Evolutionary conservation across 2,329 filamentous ascomycete species (phyloP), one percentile per base, ranked within the genome.

Genomic region (Hypoxylon sp.): DNA sequence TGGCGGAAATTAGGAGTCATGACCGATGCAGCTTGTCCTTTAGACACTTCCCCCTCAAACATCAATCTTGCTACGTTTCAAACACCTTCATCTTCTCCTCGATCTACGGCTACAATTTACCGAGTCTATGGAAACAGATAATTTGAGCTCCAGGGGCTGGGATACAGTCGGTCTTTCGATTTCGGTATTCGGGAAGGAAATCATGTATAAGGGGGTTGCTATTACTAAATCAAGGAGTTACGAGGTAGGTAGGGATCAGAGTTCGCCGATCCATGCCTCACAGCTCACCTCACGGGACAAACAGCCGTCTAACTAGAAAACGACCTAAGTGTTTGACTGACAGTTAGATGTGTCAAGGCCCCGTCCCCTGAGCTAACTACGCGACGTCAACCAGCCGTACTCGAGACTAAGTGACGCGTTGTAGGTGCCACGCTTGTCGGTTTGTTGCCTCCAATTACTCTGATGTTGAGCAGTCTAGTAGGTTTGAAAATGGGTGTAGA

Each of bases 111-210:
- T 26, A n/a, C 20, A 24, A 6, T 2, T 22, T 17, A 46, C 43
- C 43, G 43, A 46, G 8, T n/a, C 43, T 46, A 26, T 13, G n/a
- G 19, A 46, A 8, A 46, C 43, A 46, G 26, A 26, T 26, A 46
- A 15, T 7, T 26, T 26, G 2, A 46, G 4, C 13, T 26, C 43
- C 26, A 17, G n/a, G 15, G 22, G n/a, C 1, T 15, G 22, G 8
- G 19, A 20, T 20, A 7, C 37, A 5, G 7, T 7, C 17, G n/a
- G 6, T 26, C 24, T n/a, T 46, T 26, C 20, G 20, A 43, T 46
- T 46, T 46, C 43, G 43, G 43, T 46, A 26, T 24, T 13, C 19
- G 3, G 4, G 6, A n/a, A 26, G 20, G 43, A 17, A 26, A 22
- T 22, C 17, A 1, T 46, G 22, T 20, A 13, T 17, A 17, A n/a